Conservation (phyloP, 1,284 basidiomycete species). For the Trichosporon coremiiforme region DNA sequence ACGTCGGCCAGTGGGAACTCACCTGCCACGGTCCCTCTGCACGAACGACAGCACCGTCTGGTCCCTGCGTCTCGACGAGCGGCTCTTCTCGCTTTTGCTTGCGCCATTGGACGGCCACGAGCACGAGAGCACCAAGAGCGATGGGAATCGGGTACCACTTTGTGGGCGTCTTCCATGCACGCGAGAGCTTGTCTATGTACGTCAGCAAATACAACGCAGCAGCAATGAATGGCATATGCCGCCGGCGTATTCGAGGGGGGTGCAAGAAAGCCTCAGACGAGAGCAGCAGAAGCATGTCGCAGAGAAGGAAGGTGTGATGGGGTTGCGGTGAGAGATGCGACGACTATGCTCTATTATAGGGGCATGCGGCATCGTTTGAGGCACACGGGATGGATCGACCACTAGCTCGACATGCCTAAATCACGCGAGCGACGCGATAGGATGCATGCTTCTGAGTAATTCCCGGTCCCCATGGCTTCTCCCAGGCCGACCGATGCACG, state of each 20-base stretch:
- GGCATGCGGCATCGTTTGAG: conserved; percentile 13
- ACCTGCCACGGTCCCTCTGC: conserved; percentile 88
- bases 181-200: conserved; percentile 53
- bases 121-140: conserved; percentile 82
- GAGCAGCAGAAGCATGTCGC: conserved; percentile 10
- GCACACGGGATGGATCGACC: conserved; percentile 18
- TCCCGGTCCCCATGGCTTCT: conserved; percentile 15
- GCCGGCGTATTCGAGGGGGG: conserved; percentile 13
- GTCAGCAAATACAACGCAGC: not conserved
- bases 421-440: conserved; percentile 19
- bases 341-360: conserved; percentile 17
- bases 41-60: conserved; percentile 71
- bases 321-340: conserved; percentile 7
- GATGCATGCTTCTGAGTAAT: conserved; percentile 18
- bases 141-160: conserved; percentile 96
- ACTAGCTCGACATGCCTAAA: conserved; percentile 18
- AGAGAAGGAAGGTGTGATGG: conserved; percentile 4
- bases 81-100: conserved; percentile 49
- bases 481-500: conserved; percentile 11
- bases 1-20: conserved; percentile 42
- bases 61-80: conserved; percentile 54
- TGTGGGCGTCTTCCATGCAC: conserved; percentile 88
- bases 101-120: conserved; percentile 75
- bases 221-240: conserved; percentile 14
- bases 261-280: not conserved